Conservation (phyloP, 2,329 filamentous ascomycete genomes). For the Podosphaera xanthii region DNA sequence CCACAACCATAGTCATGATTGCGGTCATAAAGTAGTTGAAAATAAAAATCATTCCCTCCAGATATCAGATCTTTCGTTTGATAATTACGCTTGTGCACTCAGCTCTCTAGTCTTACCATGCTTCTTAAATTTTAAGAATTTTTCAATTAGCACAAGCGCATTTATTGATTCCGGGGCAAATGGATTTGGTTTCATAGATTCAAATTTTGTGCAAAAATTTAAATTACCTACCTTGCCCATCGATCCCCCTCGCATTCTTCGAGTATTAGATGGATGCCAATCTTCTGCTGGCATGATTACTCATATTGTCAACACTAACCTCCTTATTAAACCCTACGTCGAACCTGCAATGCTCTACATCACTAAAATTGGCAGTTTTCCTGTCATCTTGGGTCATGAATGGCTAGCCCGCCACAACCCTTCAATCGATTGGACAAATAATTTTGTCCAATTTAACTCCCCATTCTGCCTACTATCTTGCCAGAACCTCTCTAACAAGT, state of each 20-base stretch:
- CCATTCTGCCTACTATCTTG: no score
- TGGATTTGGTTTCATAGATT: background rate
- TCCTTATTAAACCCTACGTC: background rate
- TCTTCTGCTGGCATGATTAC: background rate
- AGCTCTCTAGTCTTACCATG: background rate
- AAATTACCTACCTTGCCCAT: background rate
- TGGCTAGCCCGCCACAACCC: no score
- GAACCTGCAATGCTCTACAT: background rate
- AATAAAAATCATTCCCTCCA: background rate
- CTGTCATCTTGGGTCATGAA: no score
- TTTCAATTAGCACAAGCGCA: background rate
- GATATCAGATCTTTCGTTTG: background rate
- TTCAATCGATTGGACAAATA: no score
- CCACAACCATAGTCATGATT: background rate
- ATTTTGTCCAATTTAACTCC: no score
- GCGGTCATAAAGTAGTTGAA: background rate
- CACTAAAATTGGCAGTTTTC: no score
- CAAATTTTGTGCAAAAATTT: background rate
- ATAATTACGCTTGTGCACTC: background rate
- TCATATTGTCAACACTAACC: background rate
- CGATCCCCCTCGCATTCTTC: background rate
- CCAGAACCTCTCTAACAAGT: no score
- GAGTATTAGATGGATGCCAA: background rate
- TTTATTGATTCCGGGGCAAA: slow-evolving; percentile 1
- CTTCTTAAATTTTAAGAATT: background rate